These are phyloP conservation scores for Cruciata laevipes DNA, from an alignment of 257 asterid species.

Conservation along the genomic window DNA sequence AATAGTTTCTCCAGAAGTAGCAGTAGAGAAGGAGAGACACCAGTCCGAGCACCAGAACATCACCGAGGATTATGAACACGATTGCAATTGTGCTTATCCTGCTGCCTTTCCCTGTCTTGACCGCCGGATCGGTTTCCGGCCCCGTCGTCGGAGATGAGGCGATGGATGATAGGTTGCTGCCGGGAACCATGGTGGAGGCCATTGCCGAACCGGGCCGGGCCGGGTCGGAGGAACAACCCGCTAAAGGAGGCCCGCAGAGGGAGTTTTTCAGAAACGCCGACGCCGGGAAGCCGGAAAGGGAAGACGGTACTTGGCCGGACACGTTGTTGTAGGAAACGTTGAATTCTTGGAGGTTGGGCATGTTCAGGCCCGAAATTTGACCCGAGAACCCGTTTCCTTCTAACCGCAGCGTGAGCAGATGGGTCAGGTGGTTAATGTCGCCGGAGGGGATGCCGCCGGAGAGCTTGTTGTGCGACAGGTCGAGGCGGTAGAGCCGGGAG, in stretches of 20 bases:
- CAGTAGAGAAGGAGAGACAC: constrained; percentile 56
- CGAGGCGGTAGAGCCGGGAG: constrained; percentile 56
- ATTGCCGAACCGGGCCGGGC: constrained; percentile 41
- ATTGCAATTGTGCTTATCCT: constrained; percentile 50
- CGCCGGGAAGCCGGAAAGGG: constrained; percentile 45
- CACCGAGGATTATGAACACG: constrained; percentile 64
- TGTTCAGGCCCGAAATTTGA: constrained; percentile 31
- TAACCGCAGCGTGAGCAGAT: constrained; percentile 52
- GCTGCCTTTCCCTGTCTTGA: constrained; percentile 20
- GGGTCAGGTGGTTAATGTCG: constrained; percentile 34
- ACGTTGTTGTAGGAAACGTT: constrained; percentile 60
- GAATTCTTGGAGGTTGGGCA: constrained; percentile 58
- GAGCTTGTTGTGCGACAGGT: constrained; percentile 60
- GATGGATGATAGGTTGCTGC: constrained; percentile 23
- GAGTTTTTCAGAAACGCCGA: constrained; percentile 44
- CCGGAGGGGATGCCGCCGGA: constrained; percentile 46
- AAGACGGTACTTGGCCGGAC: constrained; percentile 47
- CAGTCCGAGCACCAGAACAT: constrained; percentile 40
- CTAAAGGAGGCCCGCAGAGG: constrained; percentile 67
- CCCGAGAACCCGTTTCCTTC: constrained; percentile 63
- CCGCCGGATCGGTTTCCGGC: constrained; percentile 34
- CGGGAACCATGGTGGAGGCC: constrained; percentile 43
- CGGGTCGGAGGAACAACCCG: constrained; percentile 36
- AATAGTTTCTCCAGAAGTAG: constrained; percentile 45
- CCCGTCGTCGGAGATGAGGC: constrained; percentile 51